A percentile compares a stretch with the other conserved stretches of the same genome.
Conservation (phyloP, 2,329 filamentous ascomycete genomes). For the Eutypa lata region DNA sequence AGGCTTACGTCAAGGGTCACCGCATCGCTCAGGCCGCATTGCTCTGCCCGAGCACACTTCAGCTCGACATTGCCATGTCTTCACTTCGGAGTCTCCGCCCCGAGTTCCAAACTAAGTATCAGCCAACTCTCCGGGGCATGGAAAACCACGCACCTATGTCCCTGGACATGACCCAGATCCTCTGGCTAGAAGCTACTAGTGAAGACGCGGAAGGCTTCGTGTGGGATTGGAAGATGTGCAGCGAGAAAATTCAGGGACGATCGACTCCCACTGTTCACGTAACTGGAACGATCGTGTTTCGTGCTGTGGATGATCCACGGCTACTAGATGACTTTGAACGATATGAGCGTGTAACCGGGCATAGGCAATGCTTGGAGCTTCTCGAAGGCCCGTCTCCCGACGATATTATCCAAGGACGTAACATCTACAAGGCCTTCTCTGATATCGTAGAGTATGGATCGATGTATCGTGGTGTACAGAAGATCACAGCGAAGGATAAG, state of each 20-base stretch:
- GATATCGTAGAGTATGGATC: constrained; percentile 32
- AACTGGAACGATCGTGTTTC: too few species aligned
- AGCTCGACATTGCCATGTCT: constrained; percentile 31
- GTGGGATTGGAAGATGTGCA: constrained; percentile 29
- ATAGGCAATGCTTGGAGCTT: constrained; percentile 25
- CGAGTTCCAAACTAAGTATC: constrained; percentile 12
- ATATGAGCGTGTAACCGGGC: constrained; percentile 25
- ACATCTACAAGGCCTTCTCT: constrained; percentile 34
- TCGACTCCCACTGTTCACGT: too few species aligned
- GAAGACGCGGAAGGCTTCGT: constrained; percentile 4
- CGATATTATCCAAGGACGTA: constrained; percentile 30
- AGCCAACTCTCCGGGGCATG: constrained; percentile 20
- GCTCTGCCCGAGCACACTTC: constrained; percentile 35
- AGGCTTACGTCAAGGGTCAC: constrained; percentile 33
- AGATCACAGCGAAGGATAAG: background rate
- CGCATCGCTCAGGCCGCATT: constrained; percentile 36
- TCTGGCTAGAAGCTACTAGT: constrained; percentile 28
- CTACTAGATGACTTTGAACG: constrained; percentile 17
- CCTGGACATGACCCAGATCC: constrained; percentile 8
- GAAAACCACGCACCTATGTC: constrained; percentile 5
- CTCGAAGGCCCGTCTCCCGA: constrained; percentile 23
- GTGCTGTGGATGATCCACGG: too few species aligned
- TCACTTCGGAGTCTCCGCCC: constrained; percentile 28
- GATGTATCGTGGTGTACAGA: constrained; percentile 27
- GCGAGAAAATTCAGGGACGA: constrained; percentile 4